These are phyloP conservation scores for Plantago coronopus DNA, from an alignment of 305 asterid species.

Conservation along the genomic window DNA sequence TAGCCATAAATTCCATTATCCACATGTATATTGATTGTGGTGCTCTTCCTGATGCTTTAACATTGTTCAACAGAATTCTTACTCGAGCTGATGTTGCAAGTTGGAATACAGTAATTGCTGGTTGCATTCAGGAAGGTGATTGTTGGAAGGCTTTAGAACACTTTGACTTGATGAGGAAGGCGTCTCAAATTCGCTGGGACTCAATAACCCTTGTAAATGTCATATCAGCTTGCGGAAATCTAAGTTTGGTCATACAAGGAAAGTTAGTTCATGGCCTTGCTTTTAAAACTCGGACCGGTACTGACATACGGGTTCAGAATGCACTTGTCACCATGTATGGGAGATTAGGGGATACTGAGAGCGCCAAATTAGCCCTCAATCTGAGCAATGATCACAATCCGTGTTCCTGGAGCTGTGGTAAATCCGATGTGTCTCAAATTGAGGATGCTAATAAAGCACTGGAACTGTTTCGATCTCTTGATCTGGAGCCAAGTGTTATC, in stretches of 20 bases:
- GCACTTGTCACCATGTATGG: conserved; percentile 69
- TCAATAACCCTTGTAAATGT: conserved; percentile 45
- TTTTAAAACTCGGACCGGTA: conserved; percentile 35
- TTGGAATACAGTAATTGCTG: conserved; percentile 60
- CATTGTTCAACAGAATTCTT: conserved; percentile 34
- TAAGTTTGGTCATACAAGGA: conserved; percentile 41
- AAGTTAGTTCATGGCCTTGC: conserved; percentile 46
- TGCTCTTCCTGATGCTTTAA: conserved; percentile 40
- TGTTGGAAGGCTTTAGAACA: conserved; percentile 45
- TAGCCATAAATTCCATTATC: conserved; percentile 51
- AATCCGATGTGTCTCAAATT: conserved; percentile 54
- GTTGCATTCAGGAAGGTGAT: conserved; percentile 51
- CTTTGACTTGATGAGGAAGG: conserved; percentile 50
- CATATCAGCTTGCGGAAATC: conserved; percentile 56
- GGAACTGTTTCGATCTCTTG: conserved; percentile 41
- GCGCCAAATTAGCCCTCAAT: conserved; percentile 51
- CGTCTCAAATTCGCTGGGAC: conserved; percentile 31
- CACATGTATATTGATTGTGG: conserved; percentile 56
- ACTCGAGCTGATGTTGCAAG: conserved; percentile 35
- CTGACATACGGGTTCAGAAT: conserved; percentile 49
- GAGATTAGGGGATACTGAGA: conserved; percentile 46
- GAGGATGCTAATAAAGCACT: conserved; percentile 54
- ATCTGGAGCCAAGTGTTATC: conserved; percentile 58
- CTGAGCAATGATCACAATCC: conserved; percentile 38
- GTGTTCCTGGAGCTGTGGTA: conserved; percentile 67